These are phyloP conservation scores for Ligustrum vulgare DNA, from an alignment of 257 asterid species.

Conservation along the genomic window DNA sequence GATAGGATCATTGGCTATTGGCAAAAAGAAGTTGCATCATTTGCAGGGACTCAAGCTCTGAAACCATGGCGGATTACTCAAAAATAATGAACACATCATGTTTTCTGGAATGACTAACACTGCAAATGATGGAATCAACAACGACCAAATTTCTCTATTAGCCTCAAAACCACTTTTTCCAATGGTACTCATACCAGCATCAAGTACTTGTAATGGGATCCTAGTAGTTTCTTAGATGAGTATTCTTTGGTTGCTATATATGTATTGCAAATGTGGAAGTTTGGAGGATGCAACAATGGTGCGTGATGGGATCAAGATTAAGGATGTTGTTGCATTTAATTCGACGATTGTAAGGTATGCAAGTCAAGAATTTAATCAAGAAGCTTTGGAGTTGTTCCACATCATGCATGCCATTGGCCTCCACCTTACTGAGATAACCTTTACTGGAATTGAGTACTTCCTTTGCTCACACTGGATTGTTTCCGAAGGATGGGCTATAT, in stretches of 20 bases:
- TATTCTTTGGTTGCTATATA: conserved; percentile 50
- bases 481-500: conserved; percentile 44
- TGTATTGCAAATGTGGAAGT: conserved; percentile 61
- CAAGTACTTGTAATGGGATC: conserved; percentile 9
- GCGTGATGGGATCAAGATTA: conserved; percentile 40
- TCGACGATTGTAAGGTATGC: conserved; percentile 53
- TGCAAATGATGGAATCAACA: conserved; percentile 14
- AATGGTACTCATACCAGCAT: too few relatives aligned
- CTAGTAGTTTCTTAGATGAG: conserved; percentile 31
- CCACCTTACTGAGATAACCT: conserved; percentile 47
- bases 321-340: conserved; percentile 46
- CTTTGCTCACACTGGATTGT: conserved; percentile 59
- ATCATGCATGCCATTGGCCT: conserved; percentile 37
- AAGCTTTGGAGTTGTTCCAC: conserved; percentile 43
- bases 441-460: conserved; percentile 46
- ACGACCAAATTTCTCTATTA: conserved; percentile 28
- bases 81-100: conserved; percentile 40
- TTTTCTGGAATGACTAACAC: conserved; percentile 49
- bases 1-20: conserved; percentile 36
- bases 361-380: conserved; percentile 39
- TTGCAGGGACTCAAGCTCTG: conserved; percentile 29
- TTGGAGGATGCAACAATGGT: conserved; percentile 48
- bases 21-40: conserved; percentile 30
- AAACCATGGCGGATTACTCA: conserved; percentile 37
- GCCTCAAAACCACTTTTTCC: conserved; percentile 31